A percentile compares a stretch with the other conserved stretches of the same genome.
These are phyloP conservation scores for Blastocystis sp. DNA, from an alignment of 352 stramenopile genomes.

Conservation along the genomic window DNA sequence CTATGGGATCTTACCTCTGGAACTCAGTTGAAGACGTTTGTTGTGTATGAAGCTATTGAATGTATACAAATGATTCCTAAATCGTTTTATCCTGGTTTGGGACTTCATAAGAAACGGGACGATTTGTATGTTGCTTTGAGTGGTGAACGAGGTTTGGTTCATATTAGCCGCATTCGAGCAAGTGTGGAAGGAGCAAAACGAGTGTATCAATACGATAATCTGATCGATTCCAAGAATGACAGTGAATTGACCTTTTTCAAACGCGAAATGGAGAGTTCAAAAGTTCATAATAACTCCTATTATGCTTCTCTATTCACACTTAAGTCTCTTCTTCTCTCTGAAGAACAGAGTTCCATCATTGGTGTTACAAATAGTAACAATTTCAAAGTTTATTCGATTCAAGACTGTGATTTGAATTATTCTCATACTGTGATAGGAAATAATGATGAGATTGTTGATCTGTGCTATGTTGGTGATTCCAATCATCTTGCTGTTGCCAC, in stretches of 20 bases:
- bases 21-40: slow-evolving; percentile 77
- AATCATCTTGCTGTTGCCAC: slow-evolving; percentile 87
- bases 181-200: background rate
- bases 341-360: background rate
- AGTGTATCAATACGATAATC: slow-evolving; percentile 9
- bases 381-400: slow-evolving; percentile 45
- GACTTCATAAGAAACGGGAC: slow-evolving; percentile 70
- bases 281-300: slow-evolving; percentile 15
- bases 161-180: slow-evolving; percentile 67
- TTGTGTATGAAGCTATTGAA: slow-evolving; percentile 81
- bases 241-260: slow-evolving; percentile 77
- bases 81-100: slow-evolving; percentile 73
- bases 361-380: slow-evolving; percentile 65
- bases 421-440: slow-evolving; percentile 80
- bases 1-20: slow-evolving; percentile 80
- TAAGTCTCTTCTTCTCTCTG: background rate
- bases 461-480: slow-evolving; percentile 73
- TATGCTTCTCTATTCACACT: slow-evolving; percentile 41
- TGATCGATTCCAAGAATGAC: slow-evolving; percentile 80
- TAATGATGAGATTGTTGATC: slow-evolving; percentile 95
- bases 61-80: slow-evolving; percentile 76
- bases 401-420: slow-evolving; percentile 38
- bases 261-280: slow-evolving; percentile 74
- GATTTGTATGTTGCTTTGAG: slow-evolving; percentile 78
- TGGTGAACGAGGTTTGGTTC: slow-evolving; percentile 76